Base-by-base conservation (phyloP, 1,284 basidiomycete species). In the Salmacisia buchloeana region DNA sequence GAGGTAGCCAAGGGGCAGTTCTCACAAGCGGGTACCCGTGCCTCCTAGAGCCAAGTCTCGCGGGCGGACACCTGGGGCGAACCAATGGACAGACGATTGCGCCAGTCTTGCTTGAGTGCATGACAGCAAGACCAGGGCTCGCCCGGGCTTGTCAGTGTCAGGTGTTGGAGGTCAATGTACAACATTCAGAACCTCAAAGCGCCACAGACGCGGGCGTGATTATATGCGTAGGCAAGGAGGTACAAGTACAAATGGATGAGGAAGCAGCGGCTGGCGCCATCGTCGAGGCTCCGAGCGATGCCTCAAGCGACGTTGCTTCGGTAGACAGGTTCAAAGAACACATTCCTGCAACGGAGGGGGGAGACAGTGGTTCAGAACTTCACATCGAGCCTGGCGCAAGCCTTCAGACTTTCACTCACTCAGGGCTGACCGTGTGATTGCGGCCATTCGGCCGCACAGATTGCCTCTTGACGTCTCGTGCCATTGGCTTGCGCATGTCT, bases 401-500 rank as follows among this genome's bases (percentile, higher is more conserved):
- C n/a, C n/a, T n/a, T n/a, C n/a, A n/a, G 54, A 21, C 27, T 15
- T 21, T 25, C 36, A 76, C 74, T 64, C 67, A 75, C 73, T 72
- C 60, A n/a, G 74, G 76, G 23, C 67, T 61, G 1, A 78, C 73
- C 10, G 68, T 62, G 23, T 69, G 67, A 21, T 62, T 65, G 2
- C 69, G 49, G 0, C 77, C 77, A 31, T 75, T 69, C 25, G 39
- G 60, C 9, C 77, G 60, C 5, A 75, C 69, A 10, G 74, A 75
- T 18, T 63, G 33, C 31, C 43, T 59, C 58, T 72, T 68, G 5
- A 39, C 62, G 29, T 79, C 77, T 45, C 77, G 62, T 3, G 72
- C 64, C 6, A 79, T 59, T 0, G 74, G 66, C 29, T 77, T 77
- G 29, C 92, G 85, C 91, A 94, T 94, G 78, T 94, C 91, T 92